These are phyloP conservation scores for Ophiocordyceps unilateralis DNA, from an alignment of 2,329 filamentous ascomycete genomes.

Conservation along the genomic window DNA sequence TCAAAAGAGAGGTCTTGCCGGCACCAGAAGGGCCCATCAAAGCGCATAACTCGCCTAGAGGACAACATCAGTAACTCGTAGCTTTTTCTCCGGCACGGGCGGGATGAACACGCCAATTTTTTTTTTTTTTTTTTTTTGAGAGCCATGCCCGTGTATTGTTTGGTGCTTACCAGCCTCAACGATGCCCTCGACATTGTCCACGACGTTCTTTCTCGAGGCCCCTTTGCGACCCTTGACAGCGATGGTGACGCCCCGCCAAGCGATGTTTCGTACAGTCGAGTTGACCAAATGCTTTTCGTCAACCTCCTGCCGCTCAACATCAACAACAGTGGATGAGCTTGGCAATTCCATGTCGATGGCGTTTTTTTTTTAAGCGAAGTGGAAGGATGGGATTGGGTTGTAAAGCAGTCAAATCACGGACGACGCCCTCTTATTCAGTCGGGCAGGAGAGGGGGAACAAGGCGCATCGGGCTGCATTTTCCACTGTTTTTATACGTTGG, in stretches of 20 bases:
- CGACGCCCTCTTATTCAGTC: no score
- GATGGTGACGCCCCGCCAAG: neutral
- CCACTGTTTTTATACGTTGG: no score
- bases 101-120: no score
- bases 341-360: no score
- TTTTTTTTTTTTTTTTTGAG: neutral
- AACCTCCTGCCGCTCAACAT: neutral
- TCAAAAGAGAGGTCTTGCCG: neutral
- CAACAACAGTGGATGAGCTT: no score
- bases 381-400: no score
- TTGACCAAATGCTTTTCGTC: neutral
- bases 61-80: neutral
- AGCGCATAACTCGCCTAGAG: neutral
- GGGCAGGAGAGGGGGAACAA: no score
- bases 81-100: no score
- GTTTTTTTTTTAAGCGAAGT: no score
- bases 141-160: no score
- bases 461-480: no score
- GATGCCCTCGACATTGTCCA: neutral
- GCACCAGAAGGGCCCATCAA: neutral
- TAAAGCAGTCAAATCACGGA: no score
- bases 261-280: neutral
- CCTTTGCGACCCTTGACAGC: neutral
- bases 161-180: neutral
- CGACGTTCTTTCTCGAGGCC: neutral